Evolutionary conservation across 257 asterid genomes (phyloP).

Genomic region (Vinca minor): DNA sequence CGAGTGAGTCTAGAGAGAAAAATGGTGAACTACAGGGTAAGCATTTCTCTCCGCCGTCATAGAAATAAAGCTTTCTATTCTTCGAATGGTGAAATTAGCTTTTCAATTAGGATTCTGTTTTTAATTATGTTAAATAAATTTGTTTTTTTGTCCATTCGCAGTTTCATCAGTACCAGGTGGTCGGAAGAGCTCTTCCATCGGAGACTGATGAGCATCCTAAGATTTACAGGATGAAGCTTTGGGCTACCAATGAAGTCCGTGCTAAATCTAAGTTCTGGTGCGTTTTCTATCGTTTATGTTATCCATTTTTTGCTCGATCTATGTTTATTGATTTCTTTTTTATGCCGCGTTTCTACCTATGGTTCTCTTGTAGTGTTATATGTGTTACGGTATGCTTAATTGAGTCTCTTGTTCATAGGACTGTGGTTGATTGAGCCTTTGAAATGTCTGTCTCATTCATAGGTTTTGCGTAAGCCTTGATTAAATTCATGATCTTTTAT

Average conservation of each 20-base stretch:
- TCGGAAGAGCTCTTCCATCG: constrained; percentile 84
- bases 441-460: too few relatives aligned
- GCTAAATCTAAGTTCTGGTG: constrained; percentile 85
- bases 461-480: too few relatives aligned
- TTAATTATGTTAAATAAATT: too few relatives aligned
- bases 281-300: neutral
- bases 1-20: too few relatives aligned
- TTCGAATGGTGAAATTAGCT: neutral
- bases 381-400: too few relatives aligned
- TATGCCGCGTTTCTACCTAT: too few relatives aligned
- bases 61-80: too few relatives aligned
- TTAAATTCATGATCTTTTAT: too few relatives aligned
- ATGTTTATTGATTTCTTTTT: neutral
- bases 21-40: constrained; percentile 50
- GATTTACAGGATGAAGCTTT: constrained; percentile 89
- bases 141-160: constrained; percentile 18
- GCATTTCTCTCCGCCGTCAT: neutral
- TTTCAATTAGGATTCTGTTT: neutral
- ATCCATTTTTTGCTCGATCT: neutral
- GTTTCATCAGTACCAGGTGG: constrained; percentile 93
- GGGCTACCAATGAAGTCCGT: constrained; percentile 94
- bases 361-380: too few relatives aligned
- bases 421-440: too few relatives aligned
- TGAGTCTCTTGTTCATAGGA: too few relatives aligned
- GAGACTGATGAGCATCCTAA: constrained; percentile 76